Percentiles rank a stretch among this genome's conserved stretches.
Evolutionary conservation across 371 early-diverging fungal genomes (phyloP).

Genomic region (Mucor circinelloides): DNA sequence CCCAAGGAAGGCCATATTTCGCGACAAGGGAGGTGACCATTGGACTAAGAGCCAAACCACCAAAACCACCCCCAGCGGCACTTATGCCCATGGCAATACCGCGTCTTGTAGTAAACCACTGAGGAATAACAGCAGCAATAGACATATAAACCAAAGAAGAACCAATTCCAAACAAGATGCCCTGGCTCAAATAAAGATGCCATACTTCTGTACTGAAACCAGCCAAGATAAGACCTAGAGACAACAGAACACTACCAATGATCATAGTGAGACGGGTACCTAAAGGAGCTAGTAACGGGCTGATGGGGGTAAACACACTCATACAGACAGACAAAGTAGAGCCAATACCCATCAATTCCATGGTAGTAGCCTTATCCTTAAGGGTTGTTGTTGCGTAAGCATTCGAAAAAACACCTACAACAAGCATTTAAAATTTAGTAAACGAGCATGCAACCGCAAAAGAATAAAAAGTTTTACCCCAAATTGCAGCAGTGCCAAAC

Average conservation of each 20-base stretch:
- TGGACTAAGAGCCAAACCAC: constrained; percentile 58
- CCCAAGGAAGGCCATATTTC: constrained; percentile 38
- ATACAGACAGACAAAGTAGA: constrained; percentile 43
- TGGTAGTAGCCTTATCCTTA: constrained; percentile 37
- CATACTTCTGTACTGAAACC: constrained; percentile 51
- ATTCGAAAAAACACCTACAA: constrained; percentile 42
- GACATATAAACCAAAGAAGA: constrained; percentile 44
- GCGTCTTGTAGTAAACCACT: constrained; percentile 60
- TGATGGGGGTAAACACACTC: constrained; percentile 46
- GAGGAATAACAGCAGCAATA: constrained; percentile 39
- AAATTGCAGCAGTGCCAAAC: constrained; percentile 43
- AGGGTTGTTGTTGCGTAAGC: constrained; percentile 33
- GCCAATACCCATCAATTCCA: constrained; percentile 55
- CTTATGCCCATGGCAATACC: constrained; percentile 68
- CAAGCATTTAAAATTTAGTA: background rate
- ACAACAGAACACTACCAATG: constrained; percentile 48
- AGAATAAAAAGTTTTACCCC: constrained; percentile 30
- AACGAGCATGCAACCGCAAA: background rate
- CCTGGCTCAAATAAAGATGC: constrained; percentile 60
- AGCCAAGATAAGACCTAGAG: constrained; percentile 52
- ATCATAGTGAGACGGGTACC: constrained; percentile 43
- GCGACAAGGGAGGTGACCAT: constrained; percentile 47
- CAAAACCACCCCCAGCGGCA: constrained; percentile 76
- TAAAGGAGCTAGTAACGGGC: constrained; percentile 39
- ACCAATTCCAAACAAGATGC: constrained; percentile 54